Evolutionary conservation across 345 rosid genomes (phyloP).

Genomic region (Geranium brycei): DNA sequence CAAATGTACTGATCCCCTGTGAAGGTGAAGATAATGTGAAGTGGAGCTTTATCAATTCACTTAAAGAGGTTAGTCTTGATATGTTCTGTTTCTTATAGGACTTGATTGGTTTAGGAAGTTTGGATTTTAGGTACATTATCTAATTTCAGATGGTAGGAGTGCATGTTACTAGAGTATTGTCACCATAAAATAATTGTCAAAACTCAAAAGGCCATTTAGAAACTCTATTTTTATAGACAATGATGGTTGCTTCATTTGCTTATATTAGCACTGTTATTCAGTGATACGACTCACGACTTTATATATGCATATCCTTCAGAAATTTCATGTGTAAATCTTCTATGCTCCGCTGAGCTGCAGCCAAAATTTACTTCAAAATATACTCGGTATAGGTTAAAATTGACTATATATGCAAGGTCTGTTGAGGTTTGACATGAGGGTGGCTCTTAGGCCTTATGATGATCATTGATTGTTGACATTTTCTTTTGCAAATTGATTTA

Average conservation of each 20-base stretch:
- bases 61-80: constrained; percentile 61
- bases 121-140: neutral
- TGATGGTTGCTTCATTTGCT: neutral
- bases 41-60: constrained; percentile 85
- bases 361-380: too few species aligned
- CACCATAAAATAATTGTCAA: neutral
- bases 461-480: neutral
- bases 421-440: neutral
- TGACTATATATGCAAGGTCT: neutral
- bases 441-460: neutral
- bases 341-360: neutral
- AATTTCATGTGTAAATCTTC: neutral
- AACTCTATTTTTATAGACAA: neutral
- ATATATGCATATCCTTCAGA: neutral
- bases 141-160: constrained; percentile 1
- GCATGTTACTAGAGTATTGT: neutral
- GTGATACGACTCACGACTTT: neutral
- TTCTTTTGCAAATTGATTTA: neutral
- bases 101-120: neutral
- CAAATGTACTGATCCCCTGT: constrained; percentile 57
- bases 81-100: neutral
- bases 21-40: constrained; percentile 89
- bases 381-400: neutral
- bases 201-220: too few species aligned
- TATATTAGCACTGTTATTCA: neutral